These are phyloP conservation scores for Terfezia claveryi DNA, from an alignment of 495 filamentous ascomycete genomes.

Conservation along the genomic window DNA sequence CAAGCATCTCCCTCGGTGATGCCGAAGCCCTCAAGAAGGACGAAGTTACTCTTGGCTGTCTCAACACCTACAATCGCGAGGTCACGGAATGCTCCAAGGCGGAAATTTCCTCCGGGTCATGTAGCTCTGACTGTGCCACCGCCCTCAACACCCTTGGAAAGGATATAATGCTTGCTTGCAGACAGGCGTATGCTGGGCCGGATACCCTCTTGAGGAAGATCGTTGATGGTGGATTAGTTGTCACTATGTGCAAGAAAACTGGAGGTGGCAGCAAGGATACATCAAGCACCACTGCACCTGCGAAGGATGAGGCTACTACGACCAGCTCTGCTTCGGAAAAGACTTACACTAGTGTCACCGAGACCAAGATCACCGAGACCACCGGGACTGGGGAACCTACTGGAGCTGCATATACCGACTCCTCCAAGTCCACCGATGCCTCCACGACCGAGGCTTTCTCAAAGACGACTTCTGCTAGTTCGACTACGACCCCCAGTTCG, in stretches of 20 bases:
- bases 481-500: no score
- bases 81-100: conserved; percentile 5
- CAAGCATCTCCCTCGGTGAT: conserved; percentile 4
- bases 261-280: no score
- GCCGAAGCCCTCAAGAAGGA: conserved; percentile 1
- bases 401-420: no score
- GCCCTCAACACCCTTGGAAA: conserved; percentile 1
- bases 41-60: conserved; percentile 9
- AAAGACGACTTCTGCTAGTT: no score
- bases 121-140: conserved; percentile 1
- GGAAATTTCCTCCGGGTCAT: conserved; percentile 1
- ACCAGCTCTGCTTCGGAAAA: no score
- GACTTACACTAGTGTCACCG: no score
- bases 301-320: no score
- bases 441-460: no score
- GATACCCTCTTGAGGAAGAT: conserved; percentile 6
- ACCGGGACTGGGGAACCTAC: no score
- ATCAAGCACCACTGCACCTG: no score
- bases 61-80: conserved; percentile 2
- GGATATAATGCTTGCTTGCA: conserved; percentile 5
- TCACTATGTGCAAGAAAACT: conserved; percentile 2
- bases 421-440: no score
- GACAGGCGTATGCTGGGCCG: conserved; percentile 8
- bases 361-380: no score
- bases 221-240: conserved; percentile 8